Conservation (phyloP, 176 grass and related monocot species). For the Lolium rigidum region DNA sequence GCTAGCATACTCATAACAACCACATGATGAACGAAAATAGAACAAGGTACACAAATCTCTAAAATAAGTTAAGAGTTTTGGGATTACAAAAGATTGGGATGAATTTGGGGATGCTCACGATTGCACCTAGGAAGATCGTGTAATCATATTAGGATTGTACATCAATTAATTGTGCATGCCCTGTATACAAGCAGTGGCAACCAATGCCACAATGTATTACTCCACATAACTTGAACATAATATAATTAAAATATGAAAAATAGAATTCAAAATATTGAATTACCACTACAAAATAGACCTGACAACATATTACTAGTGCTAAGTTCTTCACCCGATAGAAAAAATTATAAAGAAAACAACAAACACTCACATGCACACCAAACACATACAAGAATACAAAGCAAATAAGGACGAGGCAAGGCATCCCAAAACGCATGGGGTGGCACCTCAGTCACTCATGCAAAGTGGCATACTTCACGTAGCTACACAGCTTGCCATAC, state of each 20-base stretch:
- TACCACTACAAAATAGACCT: background rate
- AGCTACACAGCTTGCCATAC: constrained; percentile 40
- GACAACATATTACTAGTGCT: too few species aligned
- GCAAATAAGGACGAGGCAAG: background rate
- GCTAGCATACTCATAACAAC: too few species aligned
- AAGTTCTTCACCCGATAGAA: background rate
- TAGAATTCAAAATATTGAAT: background rate
- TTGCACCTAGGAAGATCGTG: too few species aligned
- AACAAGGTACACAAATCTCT: too few species aligned
- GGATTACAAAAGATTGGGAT: too few species aligned
- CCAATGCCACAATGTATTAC: too few species aligned
- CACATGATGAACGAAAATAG: too few species aligned
- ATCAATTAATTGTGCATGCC: too few species aligned
- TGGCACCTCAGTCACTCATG: background rate
- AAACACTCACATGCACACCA: background rate
- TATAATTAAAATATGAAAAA: background rate
- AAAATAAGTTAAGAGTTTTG: too few species aligned
- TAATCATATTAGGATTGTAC: too few species aligned
- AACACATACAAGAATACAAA: constrained; percentile 14
- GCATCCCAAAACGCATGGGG: constrained; percentile 13
- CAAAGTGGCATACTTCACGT: constrained; percentile 43
- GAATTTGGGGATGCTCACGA: too few species aligned
- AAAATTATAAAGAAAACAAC: constrained; percentile 11
- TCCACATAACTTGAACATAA: background rate
- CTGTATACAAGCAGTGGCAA: too few species aligned